These are phyloP conservation scores for Fusarium nanum DNA, from an alignment of 2,329 filamentous ascomycete species.

Conservation along the genomic window DNA sequence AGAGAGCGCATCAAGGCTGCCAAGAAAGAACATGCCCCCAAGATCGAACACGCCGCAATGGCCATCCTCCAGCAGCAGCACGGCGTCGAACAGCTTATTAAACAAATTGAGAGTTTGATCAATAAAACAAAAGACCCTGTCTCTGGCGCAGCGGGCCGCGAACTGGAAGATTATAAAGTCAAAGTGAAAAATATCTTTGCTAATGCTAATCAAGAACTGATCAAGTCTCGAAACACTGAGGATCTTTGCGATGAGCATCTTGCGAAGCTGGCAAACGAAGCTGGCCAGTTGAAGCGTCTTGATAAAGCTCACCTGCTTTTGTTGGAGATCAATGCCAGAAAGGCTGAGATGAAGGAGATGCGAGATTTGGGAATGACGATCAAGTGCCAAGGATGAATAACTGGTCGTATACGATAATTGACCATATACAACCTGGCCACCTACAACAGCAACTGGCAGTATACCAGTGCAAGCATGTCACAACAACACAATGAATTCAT, in stretches of 20 bases:
- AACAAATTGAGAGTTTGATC: constrained; percentile 1
- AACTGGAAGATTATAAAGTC: constrained; percentile 12
- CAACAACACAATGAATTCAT: not conserved
- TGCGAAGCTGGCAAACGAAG: constrained; percentile 12
- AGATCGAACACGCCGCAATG: not conserved
- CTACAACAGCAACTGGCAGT: not conserved
- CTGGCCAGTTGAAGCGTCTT: constrained; percentile 10
- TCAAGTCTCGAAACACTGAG: not conserved
- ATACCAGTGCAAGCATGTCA: not conserved
- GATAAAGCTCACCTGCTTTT: constrained; percentile 3
- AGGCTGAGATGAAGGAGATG: not conserved
- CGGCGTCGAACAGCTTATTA: not conserved
- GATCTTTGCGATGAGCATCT: constrained; percentile 1
- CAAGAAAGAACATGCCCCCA: not conserved
- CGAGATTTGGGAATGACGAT: not conserved
- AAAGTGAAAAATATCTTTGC: constrained; percentile 1
- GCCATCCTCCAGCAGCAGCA: not conserved
- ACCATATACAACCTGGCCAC: not conserved
- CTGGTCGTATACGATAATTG: not conserved
- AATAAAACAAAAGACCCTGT: not conserved
- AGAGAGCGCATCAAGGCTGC: constrained; percentile 12
- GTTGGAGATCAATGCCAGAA: not conserved
- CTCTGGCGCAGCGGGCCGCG: constrained; percentile 3
- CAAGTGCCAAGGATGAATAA: not conserved
- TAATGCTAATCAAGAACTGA: not conserved